Evolutionary conservation across 495 filamentous ascomycete species (phyloP), one percentile per base, ranked within the genome.

Genomic region (Penicillium roqueforti): DNA sequence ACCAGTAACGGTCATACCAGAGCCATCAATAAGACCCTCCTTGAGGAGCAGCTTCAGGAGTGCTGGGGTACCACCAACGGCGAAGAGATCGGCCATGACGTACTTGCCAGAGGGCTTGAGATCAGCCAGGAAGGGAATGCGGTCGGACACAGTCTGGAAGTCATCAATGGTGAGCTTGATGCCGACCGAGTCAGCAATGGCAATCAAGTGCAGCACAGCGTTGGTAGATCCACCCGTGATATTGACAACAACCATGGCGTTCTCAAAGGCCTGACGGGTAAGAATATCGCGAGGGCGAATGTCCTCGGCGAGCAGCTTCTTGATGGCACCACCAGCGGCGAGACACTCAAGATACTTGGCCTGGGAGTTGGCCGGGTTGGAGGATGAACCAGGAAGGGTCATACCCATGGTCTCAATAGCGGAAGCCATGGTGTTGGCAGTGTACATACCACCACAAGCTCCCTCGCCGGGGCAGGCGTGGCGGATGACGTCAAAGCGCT

Each of bases 381-480:
- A 92, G 14, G 90, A 96, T 25, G 91, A 96, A 5, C 95, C 93
- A 11, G 93, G 89, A 26, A 98, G 80, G 4, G 90, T 89, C 87
- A 98, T 92, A 50, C 93, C 93, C 81, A 98, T 90, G 32, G 85
- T 83, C 73, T 98, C 93, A 58, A 97, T 95, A n/a, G 92, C 92
- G 5, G 87, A 87, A 41, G 93, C 93, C 91, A 98, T 95, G 45
- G 93, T 98, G 79, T 98, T 98, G 50, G 93, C 93, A 16, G 93
- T 98, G 77, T 98, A 98, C 93, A 98, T 98, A 55, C 93, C 93
- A 65, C 93, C 93, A 66, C 93, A 98, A 18, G 95, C 93, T 55
- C 93, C 93, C 55, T 86, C 79, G 41, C 93, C 93, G 37, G 92
- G 92, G 70, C 92, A 97, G 31, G 93, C 93, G 70, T 97, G 78